phyloP scores from a whole-genome alignment of 306 rosid genomes.

The Cucurbita pepo region DNA sequence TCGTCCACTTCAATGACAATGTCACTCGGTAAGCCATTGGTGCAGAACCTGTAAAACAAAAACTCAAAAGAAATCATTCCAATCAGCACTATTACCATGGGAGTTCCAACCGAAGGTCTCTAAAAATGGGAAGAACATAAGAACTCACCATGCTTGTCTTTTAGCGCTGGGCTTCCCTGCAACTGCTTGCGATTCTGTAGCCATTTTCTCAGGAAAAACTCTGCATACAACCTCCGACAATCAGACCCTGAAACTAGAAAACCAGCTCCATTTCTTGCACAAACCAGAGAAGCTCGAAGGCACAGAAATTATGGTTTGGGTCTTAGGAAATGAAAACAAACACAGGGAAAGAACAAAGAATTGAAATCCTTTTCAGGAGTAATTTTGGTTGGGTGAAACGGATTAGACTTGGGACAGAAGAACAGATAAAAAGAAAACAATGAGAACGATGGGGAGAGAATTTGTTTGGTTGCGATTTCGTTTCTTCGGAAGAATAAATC shows the following conservation, averaged over 20 bases:
- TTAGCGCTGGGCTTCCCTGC: constrained; percentile 48
- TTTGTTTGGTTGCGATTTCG: constrained; percentile 25
- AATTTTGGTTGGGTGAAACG: neutral
- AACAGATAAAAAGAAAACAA: constrained; percentile 6
- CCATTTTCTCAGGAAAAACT: constrained; percentile 28
- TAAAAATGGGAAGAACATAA: neutral
- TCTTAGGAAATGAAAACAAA: neutral
- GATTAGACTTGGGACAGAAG: constrained; percentile 9
- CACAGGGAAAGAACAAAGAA: constrained; percentile 13
- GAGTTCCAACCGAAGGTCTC: neutral
- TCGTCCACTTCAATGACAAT: constrained; percentile 71
- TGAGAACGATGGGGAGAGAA: constrained; percentile 7
- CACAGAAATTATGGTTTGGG: neutral
- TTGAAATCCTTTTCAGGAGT: constrained; percentile 1
- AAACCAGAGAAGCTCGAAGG: neutral
- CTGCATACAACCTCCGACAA: neutral
- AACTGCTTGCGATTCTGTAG: constrained; percentile 13
- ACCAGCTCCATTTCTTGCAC: constrained; percentile 12
- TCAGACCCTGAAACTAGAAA: constrained; percentile 9
- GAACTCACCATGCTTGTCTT: constrained; percentile 85
- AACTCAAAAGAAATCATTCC: neutral
- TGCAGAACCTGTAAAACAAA: constrained; percentile 58
- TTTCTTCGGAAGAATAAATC: constrained; percentile 14
- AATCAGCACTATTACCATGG: neutral
- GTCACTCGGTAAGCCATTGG: constrained; percentile 94